A percentile compares a stretch with the other conserved stretches of the same genome.
Evolutionary conservation across 78 protist species (phyloP).

Genomic region (Dictyostelium capitatum): DNA sequence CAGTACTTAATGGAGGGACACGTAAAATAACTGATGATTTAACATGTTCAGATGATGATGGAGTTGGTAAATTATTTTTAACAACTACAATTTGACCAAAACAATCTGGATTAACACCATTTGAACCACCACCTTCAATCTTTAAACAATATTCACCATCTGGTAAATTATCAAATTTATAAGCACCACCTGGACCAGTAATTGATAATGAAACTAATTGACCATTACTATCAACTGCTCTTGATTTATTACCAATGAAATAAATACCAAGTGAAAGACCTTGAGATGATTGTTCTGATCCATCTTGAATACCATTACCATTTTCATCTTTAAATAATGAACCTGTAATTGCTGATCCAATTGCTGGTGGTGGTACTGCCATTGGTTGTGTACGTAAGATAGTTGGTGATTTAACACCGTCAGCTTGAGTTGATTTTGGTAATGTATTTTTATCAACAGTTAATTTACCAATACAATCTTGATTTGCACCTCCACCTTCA

Average conservation of each 20-base stretch:
- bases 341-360: background rate
- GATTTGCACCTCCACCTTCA: background rate
- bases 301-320: background rate
- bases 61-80: too few species aligned
- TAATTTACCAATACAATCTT: constrained; percentile 19
- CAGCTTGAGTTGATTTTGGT: background rate
- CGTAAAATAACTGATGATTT: too few species aligned
- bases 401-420: background rate
- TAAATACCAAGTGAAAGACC: background rate
- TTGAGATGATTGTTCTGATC: background rate
- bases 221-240: background rate
- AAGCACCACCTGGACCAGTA: constrained; percentile 31
- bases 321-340: background rate
- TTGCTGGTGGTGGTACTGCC: background rate
- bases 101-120: too few species aligned
- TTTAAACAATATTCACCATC: constrained; percentile 31
- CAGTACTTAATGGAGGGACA: too few species aligned
- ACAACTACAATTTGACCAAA: too few species aligned
- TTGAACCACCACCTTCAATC: background rate
- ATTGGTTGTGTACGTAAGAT: background rate
- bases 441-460: background rate
- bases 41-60: too few species aligned
- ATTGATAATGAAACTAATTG: too few species aligned
- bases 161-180: background rate
- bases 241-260: background rate